phyloP scores from a whole-genome alignment of 2,329 filamentous ascomycete species.

The Aspergillus sp. region DNA sequence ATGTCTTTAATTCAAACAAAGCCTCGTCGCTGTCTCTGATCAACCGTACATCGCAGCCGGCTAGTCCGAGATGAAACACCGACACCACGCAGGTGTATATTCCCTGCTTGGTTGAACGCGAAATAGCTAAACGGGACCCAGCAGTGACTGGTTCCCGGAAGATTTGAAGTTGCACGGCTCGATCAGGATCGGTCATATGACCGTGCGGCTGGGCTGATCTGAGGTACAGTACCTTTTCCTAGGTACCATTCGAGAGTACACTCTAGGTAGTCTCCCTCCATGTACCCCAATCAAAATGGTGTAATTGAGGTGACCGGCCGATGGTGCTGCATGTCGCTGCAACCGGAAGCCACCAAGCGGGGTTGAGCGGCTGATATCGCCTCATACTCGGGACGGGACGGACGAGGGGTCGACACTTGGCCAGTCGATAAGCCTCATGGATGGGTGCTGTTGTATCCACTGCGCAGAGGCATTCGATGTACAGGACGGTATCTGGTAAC shows the following conservation, averaged over 20 bases:
- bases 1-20: not conserved
- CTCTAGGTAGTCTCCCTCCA: slow-evolving; percentile 13
- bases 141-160: not conserved
- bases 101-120: not conserved
- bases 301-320: not conserved
- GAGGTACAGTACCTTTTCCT: not conserved
- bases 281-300: slow-evolving; percentile 8
- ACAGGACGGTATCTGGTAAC: no score
- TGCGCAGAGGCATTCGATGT: no score
- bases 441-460: not conserved
- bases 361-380: slow-evolving; percentile 4
- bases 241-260: no score
- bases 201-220: not conserved
- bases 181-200: not conserved
- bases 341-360: slow-evolving; percentile 20
- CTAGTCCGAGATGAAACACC: slow-evolving; percentile 5
- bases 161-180: not conserved
- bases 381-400: not conserved
- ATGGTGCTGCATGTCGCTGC: slow-evolving; percentile 19
- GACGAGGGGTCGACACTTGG: not conserved
- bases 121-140: not conserved
- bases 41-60: not conserved
- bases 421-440: not conserved
- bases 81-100: not conserved
- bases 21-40: not conserved